phyloP scores from a whole-genome alignment of 2,329 filamentous ascomycete genomes.

The Clarireedia sp. region DNA sequence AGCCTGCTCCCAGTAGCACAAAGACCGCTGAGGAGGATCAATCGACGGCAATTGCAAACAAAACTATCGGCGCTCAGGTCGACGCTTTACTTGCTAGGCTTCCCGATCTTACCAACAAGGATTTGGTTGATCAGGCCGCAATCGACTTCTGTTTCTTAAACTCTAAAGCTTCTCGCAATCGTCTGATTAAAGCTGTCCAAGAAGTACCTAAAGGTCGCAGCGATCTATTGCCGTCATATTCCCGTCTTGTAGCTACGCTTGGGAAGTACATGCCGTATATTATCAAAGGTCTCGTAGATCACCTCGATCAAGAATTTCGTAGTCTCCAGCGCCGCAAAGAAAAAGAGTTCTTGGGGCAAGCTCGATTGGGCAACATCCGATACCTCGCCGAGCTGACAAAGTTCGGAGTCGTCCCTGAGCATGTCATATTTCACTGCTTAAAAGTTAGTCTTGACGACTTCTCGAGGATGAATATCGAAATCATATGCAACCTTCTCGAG shows the following conservation, averaged over 20 bases:
- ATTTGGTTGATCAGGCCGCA: conserved; percentile 82
- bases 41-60: conserved; percentile 92
- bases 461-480: conserved; percentile 97
- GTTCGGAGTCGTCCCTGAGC: conserved; percentile 94
- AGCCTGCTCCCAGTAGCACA: conserved; percentile 34
- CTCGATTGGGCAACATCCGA: conserved; percentile 89
- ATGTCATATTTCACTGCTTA: conserved; percentile 97
- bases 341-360: conserved; percentile 93
- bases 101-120: conserved; percentile 88
- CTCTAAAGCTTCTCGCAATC: conserved; percentile 93
- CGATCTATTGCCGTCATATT: conserved; percentile 84
- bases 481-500: conserved; percentile 90
- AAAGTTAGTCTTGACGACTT: conserved; percentile 98
- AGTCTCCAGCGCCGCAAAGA: conserved; percentile 94
- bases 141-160: conserved; percentile 98
- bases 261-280: conserved; percentile 92
- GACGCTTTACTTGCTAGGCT: conserved; percentile 80
- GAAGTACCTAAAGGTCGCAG: conserved; percentile 91
- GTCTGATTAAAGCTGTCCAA: conserved; percentile 84
- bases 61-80: conserved; percentile 93
- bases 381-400: conserved; percentile 97
- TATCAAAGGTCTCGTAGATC: conserved; percentile 82
- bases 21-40: conserved; percentile 66
- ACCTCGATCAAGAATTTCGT: conserved; percentile 93
- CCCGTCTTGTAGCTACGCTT: conserved; percentile 85